Conservation (phyloP, 352 stramenopile genomes). For the Globisporangium solare region DNA sequence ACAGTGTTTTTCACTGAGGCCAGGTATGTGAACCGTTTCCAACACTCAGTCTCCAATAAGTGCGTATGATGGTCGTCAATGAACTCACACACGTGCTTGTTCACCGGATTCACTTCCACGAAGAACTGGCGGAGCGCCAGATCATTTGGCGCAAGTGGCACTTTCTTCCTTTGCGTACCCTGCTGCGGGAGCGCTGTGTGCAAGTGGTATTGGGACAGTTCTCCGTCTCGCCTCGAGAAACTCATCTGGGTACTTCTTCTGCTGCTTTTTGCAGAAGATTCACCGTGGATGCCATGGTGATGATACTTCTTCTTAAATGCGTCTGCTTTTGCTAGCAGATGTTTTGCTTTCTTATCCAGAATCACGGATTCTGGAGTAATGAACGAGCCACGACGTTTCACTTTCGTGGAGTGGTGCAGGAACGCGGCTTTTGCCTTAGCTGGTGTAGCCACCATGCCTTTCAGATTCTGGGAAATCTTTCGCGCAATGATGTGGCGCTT, state of each 20-base stretch:
- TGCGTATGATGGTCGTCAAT: conserved; percentile 36
- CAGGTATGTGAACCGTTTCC: conserved; percentile 39
- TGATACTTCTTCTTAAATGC: conserved; percentile 29
- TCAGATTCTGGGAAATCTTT: conserved; percentile 25
- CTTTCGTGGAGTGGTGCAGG: not conserved
- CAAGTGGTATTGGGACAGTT: conserved; percentile 1
- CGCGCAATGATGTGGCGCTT: conserved; percentile 28
- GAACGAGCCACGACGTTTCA: conserved; percentile 12
- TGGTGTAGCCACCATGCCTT: conserved; percentile 20
- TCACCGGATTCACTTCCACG: conserved; percentile 47
- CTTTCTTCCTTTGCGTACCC: conserved; percentile 13
- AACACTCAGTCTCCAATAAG: conserved; percentile 47
- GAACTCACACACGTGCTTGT: conserved; percentile 36
- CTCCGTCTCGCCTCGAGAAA: not conserved
- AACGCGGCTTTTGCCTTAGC: not conserved
- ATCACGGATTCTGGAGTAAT: conserved; percentile 33
- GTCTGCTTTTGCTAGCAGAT: conserved; percentile 44
- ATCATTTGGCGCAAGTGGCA: conserved; percentile 14
- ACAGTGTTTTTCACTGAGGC: conserved; percentile 27
- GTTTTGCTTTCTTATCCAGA: conserved; percentile 65
- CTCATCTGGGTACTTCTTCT: not conserved
- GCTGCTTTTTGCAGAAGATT: not conserved
- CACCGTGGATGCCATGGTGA: conserved; percentile 6
- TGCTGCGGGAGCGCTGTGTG: conserved; percentile 1
- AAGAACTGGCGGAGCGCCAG: conserved; percentile 42